These are phyloP conservation scores for Crithidia expoeki DNA, from an alignment of 208 protist genomes.

Conservation along the genomic window DNA sequence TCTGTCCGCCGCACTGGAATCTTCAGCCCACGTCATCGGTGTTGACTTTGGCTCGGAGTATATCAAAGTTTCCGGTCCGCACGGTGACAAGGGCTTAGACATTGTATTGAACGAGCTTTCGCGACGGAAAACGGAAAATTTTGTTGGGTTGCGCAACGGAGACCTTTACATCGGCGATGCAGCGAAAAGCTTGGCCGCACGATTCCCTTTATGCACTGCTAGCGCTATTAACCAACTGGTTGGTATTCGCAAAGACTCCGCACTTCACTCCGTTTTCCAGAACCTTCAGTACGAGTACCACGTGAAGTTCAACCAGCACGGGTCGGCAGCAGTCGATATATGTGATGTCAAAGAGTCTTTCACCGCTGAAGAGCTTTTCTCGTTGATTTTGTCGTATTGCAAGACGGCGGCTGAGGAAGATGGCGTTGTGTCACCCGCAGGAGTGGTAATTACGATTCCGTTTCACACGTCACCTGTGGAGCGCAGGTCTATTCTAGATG, in stretches of 20 bases:
- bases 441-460: constrained; percentile 91
- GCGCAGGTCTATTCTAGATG: constrained; percentile 89
- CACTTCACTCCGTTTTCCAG: constrained; percentile 27
- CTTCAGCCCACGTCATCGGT: constrained; percentile 71
- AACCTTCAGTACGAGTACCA: constrained; percentile 50
- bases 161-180: constrained; percentile 92
- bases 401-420: constrained; percentile 56
- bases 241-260: constrained; percentile 55
- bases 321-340: constrained; percentile 55
- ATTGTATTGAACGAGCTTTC: constrained; percentile 96
- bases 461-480: constrained; percentile 80
- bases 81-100: constrained; percentile 76
- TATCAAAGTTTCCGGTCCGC: constrained; percentile 77
- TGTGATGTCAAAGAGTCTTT: constrained; percentile 63
- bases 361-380: constrained; percentile 86
- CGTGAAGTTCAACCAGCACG: constrained; percentile 48
- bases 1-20: neutral
- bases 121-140: constrained; percentile 91
- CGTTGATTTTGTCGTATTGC: constrained; percentile 84
- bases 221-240: constrained; percentile 74
- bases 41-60: constrained; percentile 90
- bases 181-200: constrained; percentile 84
- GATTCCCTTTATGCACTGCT: constrained; percentile 83
- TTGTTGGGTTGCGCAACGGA: constrained; percentile 87
- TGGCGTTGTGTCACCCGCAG: constrained; percentile 51